Conservation (phyloP, 2,329 filamentous ascomycete species). For the Paramyrothecium sp. region DNA sequence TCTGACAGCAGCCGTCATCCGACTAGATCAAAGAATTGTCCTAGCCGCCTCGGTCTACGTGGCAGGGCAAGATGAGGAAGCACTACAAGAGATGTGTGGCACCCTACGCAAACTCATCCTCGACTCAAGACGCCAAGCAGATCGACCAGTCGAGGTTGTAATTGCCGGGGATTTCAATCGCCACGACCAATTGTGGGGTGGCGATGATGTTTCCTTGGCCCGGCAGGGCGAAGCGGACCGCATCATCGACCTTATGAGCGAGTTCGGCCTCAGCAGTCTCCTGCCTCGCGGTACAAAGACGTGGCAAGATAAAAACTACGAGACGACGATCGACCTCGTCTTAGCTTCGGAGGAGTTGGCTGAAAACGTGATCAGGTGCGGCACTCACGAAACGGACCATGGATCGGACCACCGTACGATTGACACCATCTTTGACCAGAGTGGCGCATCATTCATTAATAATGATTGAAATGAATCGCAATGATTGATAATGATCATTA, state of each 20-base stretch:
- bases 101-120: conserved; percentile 1
- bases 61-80: neutral
- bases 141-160: conserved; percentile 2
- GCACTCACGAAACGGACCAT: conserved; percentile 16
- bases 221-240: conserved; percentile 31
- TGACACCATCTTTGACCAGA: conserved; percentile 1
- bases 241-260: conserved; percentile 31
- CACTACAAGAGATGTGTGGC: neutral
- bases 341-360: conserved; percentile 15
- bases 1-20: neutral
- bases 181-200: conserved; percentile 12
- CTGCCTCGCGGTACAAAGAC: conserved; percentile 30
- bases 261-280: conserved; percentile 26
- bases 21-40: neutral
- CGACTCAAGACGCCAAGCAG: neutral
- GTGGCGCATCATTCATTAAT: too few relatives aligned
- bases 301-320: conserved; percentile 19
- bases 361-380: conserved; percentile 8
- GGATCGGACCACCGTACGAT: conserved; percentile 6
- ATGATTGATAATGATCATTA: too few relatives aligned
- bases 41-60: conserved; percentile 5
- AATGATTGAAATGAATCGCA: too few relatives aligned
- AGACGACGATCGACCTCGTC: conserved; percentile 19
- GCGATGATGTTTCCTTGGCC: conserved; percentile 4
- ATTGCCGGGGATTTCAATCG: conserved; percentile 5